Base-by-base conservation (phyloP, 2,329 filamentous ascomycete genomes). In the Tricladium varicosporioides region DNA sequence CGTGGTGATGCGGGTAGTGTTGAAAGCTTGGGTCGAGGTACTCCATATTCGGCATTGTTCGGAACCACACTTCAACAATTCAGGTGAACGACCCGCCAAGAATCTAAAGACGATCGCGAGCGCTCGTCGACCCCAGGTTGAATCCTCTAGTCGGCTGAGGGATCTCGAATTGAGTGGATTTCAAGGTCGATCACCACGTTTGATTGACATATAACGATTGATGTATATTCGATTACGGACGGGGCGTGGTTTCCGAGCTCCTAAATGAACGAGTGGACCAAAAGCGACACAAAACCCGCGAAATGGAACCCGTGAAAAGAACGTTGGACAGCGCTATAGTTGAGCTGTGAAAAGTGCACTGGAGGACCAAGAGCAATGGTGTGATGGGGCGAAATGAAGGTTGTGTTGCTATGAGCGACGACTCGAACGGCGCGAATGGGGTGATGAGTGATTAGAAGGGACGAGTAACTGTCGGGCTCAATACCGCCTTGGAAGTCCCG, bases 11-110 rank as follows among this genome's bases (percentile, higher is more conserved):
- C 31, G 63, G 61, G 42, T 57, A 54, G 18, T 63, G 60, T 40
- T 66, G 65, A 36, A 54, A 64, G 5, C 54, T 36, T 7, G 61
- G 62, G 51, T 69, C 62, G 42, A 65, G 62, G 59, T 67, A 69
- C 32, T 62, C 65, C 64, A 69, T 69, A 49, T 59, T 65, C 51
- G 55, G 56, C 45, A 60, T 63, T 16, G 49, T 31, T 58, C 54
- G 56, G 45, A 50, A 50, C 56, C 57, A 48, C 47, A 59, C 15
- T 51, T 54, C 15, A 44, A 43, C 31, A 48, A 15, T 16, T 49
- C 51, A 56, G 47, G 32, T 48, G 53, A 50, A 42, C n/a, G 42
- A 56, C 48, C 59, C 22, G 56, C 48, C 48, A 51, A 54, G 51
- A 56, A 58, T 54, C 50, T 45, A 57, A 53, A 45, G 36, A 53